Percentiles rank a stretch among this genome's conserved stretches.
Conservation (phyloP, 1,284 basidiomycete genomes). For the Apiotrichum laibachii region DNA sequence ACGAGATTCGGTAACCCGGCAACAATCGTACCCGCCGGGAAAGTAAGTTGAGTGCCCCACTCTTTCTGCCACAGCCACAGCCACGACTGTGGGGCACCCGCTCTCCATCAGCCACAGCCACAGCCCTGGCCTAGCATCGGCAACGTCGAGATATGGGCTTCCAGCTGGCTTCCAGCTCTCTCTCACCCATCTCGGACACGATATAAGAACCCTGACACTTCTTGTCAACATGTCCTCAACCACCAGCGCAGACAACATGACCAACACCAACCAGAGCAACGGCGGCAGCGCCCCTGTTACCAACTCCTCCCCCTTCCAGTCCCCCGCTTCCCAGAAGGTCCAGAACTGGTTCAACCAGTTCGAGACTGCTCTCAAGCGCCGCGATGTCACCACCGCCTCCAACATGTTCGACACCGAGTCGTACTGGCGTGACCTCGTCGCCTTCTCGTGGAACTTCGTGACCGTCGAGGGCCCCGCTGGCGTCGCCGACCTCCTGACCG, state of each 20-base stretch:
- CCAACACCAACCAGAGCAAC: conserved; percentile 7
- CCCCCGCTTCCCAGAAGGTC: conserved; percentile 8
- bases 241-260: conserved; percentile 3
- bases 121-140: no score
- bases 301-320: neutral
- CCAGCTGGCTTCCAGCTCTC: no score
- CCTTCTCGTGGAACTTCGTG: conserved; percentile 63
- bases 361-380: conserved; percentile 12
- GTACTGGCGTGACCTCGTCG: conserved; percentile 61
- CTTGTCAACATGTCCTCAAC: conserved; percentile 10
- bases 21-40: no score
- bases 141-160: no score
- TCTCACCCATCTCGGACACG: no score
- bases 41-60: no score
- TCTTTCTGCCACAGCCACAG: no score
- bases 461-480: conserved; percentile 56
- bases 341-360: conserved; percentile 16
- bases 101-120: no score
- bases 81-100: no score
- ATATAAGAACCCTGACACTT: no score
- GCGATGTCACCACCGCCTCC: conserved; percentile 85
- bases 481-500: conserved; percentile 26
- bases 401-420: conserved; percentile 64
- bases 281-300: neutral
- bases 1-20: no score